Percentiles rank a stretch among this genome's conserved stretches.
phyloP scores from a whole-genome alignment of 192 early-diverging fungal genomes.

The Haplosporangium gracile region DNA sequence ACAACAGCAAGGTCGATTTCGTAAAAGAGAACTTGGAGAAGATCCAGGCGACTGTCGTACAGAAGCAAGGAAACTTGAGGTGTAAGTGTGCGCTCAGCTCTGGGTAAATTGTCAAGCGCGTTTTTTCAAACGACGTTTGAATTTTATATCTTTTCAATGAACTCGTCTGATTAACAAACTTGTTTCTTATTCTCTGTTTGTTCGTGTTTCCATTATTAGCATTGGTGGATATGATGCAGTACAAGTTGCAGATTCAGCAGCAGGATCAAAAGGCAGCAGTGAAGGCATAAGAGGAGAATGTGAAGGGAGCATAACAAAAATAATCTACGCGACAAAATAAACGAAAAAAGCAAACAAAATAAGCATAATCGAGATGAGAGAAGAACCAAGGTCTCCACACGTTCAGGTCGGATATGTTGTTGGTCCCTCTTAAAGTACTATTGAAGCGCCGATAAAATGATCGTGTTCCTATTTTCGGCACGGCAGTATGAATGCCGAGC shows the following conservation, averaged over 20 bases:
- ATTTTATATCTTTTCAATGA: not conserved
- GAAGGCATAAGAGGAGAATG: slow-evolving; percentile 30
- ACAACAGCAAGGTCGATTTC: slow-evolving; percentile 85
- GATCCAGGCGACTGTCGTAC: slow-evolving; percentile 84
- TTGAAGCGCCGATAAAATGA: not conserved
- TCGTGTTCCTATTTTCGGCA: not conserved
- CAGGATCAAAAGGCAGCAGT: slow-evolving; percentile 48
- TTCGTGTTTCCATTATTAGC: slow-evolving; percentile 29
- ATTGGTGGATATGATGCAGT: slow-evolving; percentile 69
- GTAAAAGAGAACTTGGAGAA: slow-evolving; percentile 85
- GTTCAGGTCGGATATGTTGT: not conserved
- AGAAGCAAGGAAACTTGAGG: slow-evolving; percentile 80
- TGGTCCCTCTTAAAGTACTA: not conserved
- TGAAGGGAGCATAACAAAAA: not conserved
- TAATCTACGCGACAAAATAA: not conserved
- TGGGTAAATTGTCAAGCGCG: no score
- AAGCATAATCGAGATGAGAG: not conserved
- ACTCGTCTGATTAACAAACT: not conserved
- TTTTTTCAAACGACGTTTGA: not conserved
- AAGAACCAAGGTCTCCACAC: not conserved
- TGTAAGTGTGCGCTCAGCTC: slow-evolving; percentile 48
- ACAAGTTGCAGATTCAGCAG: slow-evolving; percentile 63
- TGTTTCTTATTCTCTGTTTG: not conserved
- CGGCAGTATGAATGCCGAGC: slow-evolving; percentile 2
- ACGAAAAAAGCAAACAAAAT: not conserved